Base-by-base conservation (phyloP, 805 yeast species). In the Saturnispora silvae region DNA sequence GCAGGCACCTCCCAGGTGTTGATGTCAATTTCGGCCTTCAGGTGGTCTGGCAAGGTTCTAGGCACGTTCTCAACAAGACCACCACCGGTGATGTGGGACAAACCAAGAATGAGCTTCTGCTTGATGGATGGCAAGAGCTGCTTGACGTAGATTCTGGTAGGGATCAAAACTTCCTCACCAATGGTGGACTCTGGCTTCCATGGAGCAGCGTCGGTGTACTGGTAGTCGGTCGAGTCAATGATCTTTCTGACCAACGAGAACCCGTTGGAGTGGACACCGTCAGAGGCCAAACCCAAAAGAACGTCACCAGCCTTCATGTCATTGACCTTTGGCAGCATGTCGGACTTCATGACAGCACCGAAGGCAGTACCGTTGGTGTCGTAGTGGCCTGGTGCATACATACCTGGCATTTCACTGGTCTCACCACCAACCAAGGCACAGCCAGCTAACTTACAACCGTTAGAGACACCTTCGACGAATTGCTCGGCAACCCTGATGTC, bases 351-450 rank as follows among this genome's bases (percentile, higher is more conserved):
- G 4, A 92, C 96, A 11, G 98, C 98, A 53, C 99, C 99, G 31
- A 92, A 87, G 37, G 96, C 94, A 26, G 98, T 94, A 61, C 99
- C 99, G 54, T 89, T 92, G 43, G 96, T 87, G 61, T 92, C 99
- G 56, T 92, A 92, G 62, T 92, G 97, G 24, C 94, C 94, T 40
- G 77, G 85, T 42, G 79, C 82, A 54, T 92, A 92, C 82, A 92
- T 84, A 47, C 98, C 98, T 20, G 99, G 99, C 99, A 92, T 92
- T 68, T 92, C 99, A 38, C 95, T 81, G 27, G 99, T 92, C 63
- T 92, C 99, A 47, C 99, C 99, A 40, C 99, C 99, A 37, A 92
- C 96, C 41, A 92, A 69, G 5, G 99, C 98, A 70, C 98, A 89
- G 9, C 95, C 96, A 24, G 97, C 82, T 47, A 76, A 74, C 46